These are phyloP conservation scores for Cryphonectria radicalis DNA, from an alignment of 2,329 filamentous ascomycete species.

Conservation along the genomic window DNA sequence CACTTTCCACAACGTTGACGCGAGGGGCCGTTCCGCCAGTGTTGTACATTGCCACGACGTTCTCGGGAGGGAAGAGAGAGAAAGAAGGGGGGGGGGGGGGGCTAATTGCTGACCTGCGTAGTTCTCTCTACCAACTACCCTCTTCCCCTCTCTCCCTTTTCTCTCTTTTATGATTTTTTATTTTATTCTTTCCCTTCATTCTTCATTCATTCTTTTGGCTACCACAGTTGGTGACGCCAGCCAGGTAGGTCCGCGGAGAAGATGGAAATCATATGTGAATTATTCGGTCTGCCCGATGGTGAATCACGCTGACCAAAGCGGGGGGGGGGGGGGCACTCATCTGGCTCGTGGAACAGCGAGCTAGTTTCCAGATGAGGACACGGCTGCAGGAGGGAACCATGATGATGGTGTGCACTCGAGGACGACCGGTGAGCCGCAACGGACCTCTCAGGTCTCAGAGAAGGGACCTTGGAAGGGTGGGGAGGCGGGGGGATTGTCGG, in stretches of 20 bases:
- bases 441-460: constrained; percentile 22
- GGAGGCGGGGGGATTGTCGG: constrained; percentile 1
- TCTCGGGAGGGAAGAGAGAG: no score
- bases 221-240: no score
- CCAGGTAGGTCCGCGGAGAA: not conserved
- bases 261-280: not conserved
- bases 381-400: constrained; percentile 9
- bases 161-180: not conserved
- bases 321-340: constrained; percentile 17
- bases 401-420: constrained; percentile 23
- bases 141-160: not conserved
- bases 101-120: constrained; percentile 7
- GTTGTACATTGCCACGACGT: constrained; percentile 11
- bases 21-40: constrained; percentile 26
- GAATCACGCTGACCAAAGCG: constrained; percentile 15
- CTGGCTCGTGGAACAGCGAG: constrained; percentile 14
- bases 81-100: no score
- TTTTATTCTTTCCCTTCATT: no score
- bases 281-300: not conserved
- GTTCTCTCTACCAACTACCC: no score
- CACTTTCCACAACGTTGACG: constrained; percentile 6
- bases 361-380: constrained; percentile 10
- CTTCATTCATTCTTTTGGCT: no score
- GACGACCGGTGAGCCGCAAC: constrained; percentile 24
- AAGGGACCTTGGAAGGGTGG: constrained; percentile 1